Evolutionary conservation across 2,329 filamentous ascomycete genomes (phyloP).

Genomic region (Colletotrichum neosansevieriae): DNA sequence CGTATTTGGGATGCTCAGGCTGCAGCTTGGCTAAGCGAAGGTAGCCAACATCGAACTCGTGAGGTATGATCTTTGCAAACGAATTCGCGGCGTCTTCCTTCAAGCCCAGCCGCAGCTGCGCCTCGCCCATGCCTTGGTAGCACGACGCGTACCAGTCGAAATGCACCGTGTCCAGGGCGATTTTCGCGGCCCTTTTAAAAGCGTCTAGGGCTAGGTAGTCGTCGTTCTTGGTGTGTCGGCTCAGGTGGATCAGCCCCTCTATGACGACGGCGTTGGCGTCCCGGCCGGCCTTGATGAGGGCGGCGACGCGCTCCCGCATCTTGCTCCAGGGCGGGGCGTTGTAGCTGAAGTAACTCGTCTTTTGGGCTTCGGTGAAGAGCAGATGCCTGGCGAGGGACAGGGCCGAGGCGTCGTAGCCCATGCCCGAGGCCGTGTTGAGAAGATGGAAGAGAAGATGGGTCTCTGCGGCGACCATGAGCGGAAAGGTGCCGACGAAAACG

Average conservation of each 20-base stretch:
- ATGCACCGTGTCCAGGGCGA: slow-evolving; percentile 1
- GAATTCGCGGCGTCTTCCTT: not conserved
- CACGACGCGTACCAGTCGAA: slow-evolving; percentile 38
- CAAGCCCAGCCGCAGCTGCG: not conserved
- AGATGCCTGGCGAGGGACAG: slow-evolving; percentile 39
- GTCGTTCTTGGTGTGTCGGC: not conserved
- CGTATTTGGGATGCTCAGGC: not conserved
- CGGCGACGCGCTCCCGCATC: slow-evolving; percentile 47
- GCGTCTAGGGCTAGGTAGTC: slow-evolving; percentile 24
- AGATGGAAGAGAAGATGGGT: slow-evolving; percentile 34
- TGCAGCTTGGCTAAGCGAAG: not conserved
- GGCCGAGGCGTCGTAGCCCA: slow-evolving; percentile 48
- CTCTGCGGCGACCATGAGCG: not conserved
- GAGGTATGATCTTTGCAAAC: not conserved
- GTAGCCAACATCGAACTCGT: not conserved
- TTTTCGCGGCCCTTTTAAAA: slow-evolving; percentile 15
- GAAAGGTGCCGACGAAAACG: not conserved
- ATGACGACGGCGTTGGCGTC: slow-evolving; percentile 52
- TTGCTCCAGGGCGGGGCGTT: slow-evolving; percentile 36
- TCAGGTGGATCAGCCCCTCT: slow-evolving; percentile 43
- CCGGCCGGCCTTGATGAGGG: slow-evolving; percentile 46
- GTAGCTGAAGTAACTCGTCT: slow-evolving; percentile 28
- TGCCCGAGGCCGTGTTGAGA: slow-evolving; percentile 49
- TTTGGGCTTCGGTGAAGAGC: not conserved
- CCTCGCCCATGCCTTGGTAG: slow-evolving; percentile 10